A percentile compares a stretch with the other conserved stretches of the same genome.
Evolutionary conservation across 495 filamentous ascomycete genomes (phyloP).

Genomic region (Penicillium soppii): DNA sequence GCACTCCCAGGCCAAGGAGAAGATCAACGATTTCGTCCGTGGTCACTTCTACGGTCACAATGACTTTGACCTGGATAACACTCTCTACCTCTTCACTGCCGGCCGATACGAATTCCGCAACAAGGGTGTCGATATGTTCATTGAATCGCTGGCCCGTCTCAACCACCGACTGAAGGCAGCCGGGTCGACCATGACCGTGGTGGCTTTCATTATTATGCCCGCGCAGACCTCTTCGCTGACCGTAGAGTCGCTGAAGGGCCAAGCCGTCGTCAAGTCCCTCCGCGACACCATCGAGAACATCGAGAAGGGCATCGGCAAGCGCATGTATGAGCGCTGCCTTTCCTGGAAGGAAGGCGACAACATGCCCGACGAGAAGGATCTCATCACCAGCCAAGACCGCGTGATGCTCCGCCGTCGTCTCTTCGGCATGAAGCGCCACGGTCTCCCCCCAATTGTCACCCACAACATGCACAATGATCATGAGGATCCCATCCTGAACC

Average conservation of each 20-base stretch:
- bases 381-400: constrained; percentile 87
- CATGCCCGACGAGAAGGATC: constrained; percentile 91
- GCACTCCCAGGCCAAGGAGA: constrained; percentile 92
- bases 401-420: constrained; percentile 88
- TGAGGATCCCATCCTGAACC: constrained; percentile 93
- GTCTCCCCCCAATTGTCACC: constrained; percentile 93
- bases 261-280: constrained; percentile 94
- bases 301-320: constrained; percentile 84
- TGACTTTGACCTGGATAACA: constrained; percentile 94
- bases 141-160: constrained; percentile 89
- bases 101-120: constrained; percentile 97
- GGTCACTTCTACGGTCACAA: constrained; percentile 99
- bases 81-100: constrained; percentile 96
- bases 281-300: constrained; percentile 89
- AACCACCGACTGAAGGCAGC: constrained; percentile 86
- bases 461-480: constrained; percentile 97
- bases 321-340: constrained; percentile 89
- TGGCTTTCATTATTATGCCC: constrained; percentile 99
- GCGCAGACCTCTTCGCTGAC: constrained; percentile 95
- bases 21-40: constrained; percentile 97
- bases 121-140: constrained; percentile 99
- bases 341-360: constrained; percentile 92
- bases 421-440: constrained; percentile 92
- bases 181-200: constrained; percentile 89
- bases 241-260: constrained; percentile 93